Evolutionary conservation across 2,329 filamentous ascomycete genomes (phyloP).

Genomic region (Bimuria novae-zelandiae): DNA sequence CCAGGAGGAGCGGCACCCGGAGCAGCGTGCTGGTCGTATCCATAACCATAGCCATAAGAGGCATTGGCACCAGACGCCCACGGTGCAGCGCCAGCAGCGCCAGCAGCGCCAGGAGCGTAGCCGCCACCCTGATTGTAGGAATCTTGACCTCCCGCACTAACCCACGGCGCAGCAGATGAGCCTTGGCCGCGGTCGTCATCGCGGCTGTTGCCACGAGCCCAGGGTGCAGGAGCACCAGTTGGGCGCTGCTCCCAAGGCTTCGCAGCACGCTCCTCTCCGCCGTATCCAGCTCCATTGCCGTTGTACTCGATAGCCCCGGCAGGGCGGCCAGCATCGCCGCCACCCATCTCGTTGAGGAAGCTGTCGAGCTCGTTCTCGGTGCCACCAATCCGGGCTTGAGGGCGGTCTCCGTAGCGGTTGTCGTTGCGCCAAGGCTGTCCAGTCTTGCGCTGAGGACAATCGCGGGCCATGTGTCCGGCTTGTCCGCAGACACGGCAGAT

Average conservation of each 20-base stretch:
- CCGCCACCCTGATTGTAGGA: no score
- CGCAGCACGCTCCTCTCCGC: slow-evolving; percentile 59
- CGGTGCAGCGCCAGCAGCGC: slow-evolving; percentile 43
- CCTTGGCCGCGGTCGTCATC: slow-evolving; percentile 53
- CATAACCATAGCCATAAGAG: slow-evolving; percentile 51
- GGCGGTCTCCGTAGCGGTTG: slow-evolving; percentile 57
- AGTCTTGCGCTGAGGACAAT: slow-evolving; percentile 92
- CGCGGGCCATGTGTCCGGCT: slow-evolving; percentile 95
- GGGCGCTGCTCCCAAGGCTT: slow-evolving; percentile 91
- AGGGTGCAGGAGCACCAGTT: slow-evolving; percentile 82
- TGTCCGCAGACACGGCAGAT: slow-evolving; percentile 98
- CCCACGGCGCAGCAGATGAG: slow-evolving; percentile 48
- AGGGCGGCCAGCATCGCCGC: slow-evolving; percentile 66
- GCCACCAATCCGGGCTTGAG: slow-evolving; percentile 69
- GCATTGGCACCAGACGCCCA: slow-evolving; percentile 38
- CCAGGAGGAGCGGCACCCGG: slow-evolving; percentile 33
- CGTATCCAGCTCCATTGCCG: slow-evolving; percentile 48
- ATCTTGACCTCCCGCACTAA: slow-evolving; percentile 32
- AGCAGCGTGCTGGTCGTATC: slow-evolving; percentile 34
- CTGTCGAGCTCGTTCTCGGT: slow-evolving; percentile 96
- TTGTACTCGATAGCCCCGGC: slow-evolving; percentile 73
- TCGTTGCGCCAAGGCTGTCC: slow-evolving; percentile 92
- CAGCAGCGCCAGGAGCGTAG: slow-evolving; percentile 41
- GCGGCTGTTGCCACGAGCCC: slow-evolving; percentile 56
- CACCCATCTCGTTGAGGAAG: slow-evolving; percentile 97